A percentile compares a stretch with the other conserved stretches of the same genome.
Evolutionary conservation across 2,329 filamentous ascomycete species (phyloP).

Genomic region (Thielaviopsis euricoi): DNA sequence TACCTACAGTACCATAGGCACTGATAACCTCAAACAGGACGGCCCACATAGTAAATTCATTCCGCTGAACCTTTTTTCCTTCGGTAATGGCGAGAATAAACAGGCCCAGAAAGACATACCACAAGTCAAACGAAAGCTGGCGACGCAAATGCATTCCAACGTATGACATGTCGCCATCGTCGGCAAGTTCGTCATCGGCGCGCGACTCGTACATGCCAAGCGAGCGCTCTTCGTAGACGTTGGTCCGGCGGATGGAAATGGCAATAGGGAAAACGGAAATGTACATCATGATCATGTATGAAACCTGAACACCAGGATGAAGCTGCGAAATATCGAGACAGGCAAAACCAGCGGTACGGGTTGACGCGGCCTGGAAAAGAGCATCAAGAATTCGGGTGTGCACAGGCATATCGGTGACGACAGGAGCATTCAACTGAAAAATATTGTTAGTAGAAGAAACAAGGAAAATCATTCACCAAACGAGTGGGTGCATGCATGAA

Average conservation of each 20-base stretch:
- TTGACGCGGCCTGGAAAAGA: conserved; percentile 78
- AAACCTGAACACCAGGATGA: conserved; percentile 82
- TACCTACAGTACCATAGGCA: conserved; percentile 84
- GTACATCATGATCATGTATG: conserved; percentile 99
- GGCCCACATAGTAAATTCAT: conserved; percentile 50
- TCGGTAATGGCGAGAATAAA: conserved; percentile 89
- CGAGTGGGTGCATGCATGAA: neutral
- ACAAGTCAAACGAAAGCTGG: conserved; percentile 91
- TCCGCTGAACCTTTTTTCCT: conserved; percentile 47
- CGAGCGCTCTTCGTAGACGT: conserved; percentile 88
- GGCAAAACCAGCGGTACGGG: conserved; percentile 78
- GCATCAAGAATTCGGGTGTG: conserved; percentile 70
- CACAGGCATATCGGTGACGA: conserved; percentile 50
- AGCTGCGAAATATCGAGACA: conserved; percentile 62
- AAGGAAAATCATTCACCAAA: neutral
- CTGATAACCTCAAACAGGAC: conserved; percentile 75
- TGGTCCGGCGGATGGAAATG: conserved; percentile 83
- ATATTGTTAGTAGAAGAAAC: neutral
- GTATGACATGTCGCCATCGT: conserved; percentile 55
- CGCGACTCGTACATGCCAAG: conserved; percentile 52
- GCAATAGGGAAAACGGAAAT: conserved; percentile 95
- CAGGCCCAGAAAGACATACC: conserved; percentile 88
- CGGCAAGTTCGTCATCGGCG: conserved; percentile 29
- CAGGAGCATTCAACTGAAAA: conserved; percentile 48
- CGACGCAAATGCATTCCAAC: conserved; percentile 81